Base-by-base conservation (phyloP, 192 early-diverging fungal species). In the Endogone sp. region DNA sequence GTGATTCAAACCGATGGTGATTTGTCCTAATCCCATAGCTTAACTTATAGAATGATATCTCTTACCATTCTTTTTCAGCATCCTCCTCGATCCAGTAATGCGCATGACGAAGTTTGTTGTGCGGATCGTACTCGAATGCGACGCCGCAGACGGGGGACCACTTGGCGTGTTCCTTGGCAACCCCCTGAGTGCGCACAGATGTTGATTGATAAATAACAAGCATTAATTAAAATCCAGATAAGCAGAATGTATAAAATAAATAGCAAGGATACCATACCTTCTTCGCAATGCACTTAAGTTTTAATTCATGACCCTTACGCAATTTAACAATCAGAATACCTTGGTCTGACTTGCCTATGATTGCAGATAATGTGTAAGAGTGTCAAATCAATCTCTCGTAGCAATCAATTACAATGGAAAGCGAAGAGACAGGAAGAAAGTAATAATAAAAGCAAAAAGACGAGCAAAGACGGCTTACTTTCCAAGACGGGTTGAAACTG, bases 111-210 rank as follows among this genome's bases (percentile, higher is more conserved):
- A 99, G 72, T 64, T 87, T 91, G 82, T 99, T 99, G 79, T 97
- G 90, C 58, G 97, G 97, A 69, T 99, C 97, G 66, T 99, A 99
- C 65, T 99, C 97, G 74, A 99, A 98, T 3, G 88, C 85, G 13
- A 97, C 86, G 8, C 91, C 95, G 65, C 88, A 83, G 61, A 91
- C 90, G 32, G 97, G 95, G 60, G 89, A 90, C 97, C 97, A 99
- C 71, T 99, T 99, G 26, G 97, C 94, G 73, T 98, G 95, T 69
- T 98, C 95, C 77, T 99, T 99, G 28, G 92, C 94, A 25, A 94
- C 95, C 13, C 97, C 97, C 73, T 82, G 37, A 0, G 16, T 49
- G n/a, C n/a, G n/a, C n/a, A n/a, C n/a, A n/a, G n/a, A n/a, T n/a
- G n/a, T n/a, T n/a, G n/a, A n/a, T n/a, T n/a, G n/a, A n/a, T n/a